phyloP scores from a whole-genome alignment of 2,329 filamentous ascomycete species.

The Aureobasidium sp. region DNA sequence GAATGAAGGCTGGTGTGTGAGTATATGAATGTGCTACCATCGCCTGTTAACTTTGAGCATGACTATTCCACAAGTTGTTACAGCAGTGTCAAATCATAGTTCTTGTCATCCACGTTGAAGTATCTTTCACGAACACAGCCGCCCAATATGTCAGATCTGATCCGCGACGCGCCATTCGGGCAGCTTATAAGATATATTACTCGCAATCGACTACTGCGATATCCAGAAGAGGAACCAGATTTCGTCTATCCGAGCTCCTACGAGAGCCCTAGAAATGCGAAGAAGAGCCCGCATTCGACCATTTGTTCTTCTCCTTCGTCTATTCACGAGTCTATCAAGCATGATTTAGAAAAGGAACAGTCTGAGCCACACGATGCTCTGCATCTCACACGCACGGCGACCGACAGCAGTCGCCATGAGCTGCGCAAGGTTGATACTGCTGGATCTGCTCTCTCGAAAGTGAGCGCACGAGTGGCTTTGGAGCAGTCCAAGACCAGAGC shows the following conservation, averaged over 20 bases:
- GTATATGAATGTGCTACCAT: constrained; percentile 8
- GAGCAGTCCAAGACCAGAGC: constrained; percentile 17
- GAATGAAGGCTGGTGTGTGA: not conserved
- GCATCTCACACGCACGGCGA: constrained; percentile 15
- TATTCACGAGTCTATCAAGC: not conserved
- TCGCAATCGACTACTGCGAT: constrained; percentile 37
- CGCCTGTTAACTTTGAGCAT: too few relatives aligned
- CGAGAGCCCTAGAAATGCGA: constrained; percentile 21
- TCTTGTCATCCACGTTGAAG: too few relatives aligned
- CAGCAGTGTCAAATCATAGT: too few relatives aligned
- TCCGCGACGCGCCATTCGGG: constrained; percentile 42
- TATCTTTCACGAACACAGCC: too few relatives aligned
- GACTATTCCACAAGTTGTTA: too few relatives aligned
- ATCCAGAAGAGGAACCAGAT: constrained; percentile 46
- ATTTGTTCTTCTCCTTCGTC: not conserved
- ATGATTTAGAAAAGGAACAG: not conserved
- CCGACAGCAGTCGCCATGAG: not conserved
- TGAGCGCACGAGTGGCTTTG: constrained; percentile 8
- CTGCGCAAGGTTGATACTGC: constrained; percentile 4
- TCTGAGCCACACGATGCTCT: not conserved
- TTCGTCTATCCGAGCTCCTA: constrained; percentile 47
- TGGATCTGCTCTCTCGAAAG: constrained; percentile 7
- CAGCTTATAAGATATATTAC: constrained; percentile 41
- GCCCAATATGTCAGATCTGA: constrained; percentile 27
- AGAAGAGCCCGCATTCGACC: not conserved